phyloP scores from a whole-genome alignment of 768 basidiomycete species.

The Tubosaeta brunneosetosa region DNA sequence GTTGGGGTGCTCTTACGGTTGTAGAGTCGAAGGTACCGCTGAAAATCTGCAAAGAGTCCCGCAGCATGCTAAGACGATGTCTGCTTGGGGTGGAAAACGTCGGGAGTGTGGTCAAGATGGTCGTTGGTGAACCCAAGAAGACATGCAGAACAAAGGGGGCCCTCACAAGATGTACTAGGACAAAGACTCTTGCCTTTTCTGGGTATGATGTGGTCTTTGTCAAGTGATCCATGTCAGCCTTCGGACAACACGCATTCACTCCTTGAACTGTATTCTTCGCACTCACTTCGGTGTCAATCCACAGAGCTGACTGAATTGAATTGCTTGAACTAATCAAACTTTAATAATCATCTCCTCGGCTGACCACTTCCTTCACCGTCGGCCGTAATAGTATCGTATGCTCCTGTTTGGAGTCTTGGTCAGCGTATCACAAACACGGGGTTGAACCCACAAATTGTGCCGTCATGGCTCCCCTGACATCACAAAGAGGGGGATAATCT shows the following conservation, averaged over 20 bases:
- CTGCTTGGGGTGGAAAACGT: not conserved
- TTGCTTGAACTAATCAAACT: conserved; percentile 11
- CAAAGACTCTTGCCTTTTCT: conserved; percentile 14
- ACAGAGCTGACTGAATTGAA: not conserved
- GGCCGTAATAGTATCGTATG: conserved; percentile 83
- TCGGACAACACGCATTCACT: not conserved
- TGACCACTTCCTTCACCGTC: conserved; percentile 80
- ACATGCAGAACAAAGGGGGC: not conserved
- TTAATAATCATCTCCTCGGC: conserved; percentile 78
- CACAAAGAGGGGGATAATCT: conserved; percentile 90
- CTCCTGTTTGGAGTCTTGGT: conserved; percentile 45
- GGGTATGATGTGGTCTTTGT: conserved; percentile 15
- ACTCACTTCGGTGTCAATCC: conserved; percentile 5
- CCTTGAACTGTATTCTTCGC: not conserved
- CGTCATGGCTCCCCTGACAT: conserved; percentile 83
- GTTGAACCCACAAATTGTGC: conserved; percentile 72
- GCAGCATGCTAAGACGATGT: conserved; percentile 17
- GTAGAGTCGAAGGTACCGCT: conserved; percentile 8
- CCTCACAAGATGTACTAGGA: not conserved
- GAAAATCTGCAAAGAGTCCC: conserved; percentile 20
- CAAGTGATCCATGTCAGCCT: conserved; percentile 4
- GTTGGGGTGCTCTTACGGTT: conserved; percentile 15
- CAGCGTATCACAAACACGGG: conserved; percentile 1
- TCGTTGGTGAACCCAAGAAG: not conserved
- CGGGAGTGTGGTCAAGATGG: not conserved